Base-by-base conservation (phyloP, 2,329 filamentous ascomycete genomes). In the Fusarium sp. region DNA sequence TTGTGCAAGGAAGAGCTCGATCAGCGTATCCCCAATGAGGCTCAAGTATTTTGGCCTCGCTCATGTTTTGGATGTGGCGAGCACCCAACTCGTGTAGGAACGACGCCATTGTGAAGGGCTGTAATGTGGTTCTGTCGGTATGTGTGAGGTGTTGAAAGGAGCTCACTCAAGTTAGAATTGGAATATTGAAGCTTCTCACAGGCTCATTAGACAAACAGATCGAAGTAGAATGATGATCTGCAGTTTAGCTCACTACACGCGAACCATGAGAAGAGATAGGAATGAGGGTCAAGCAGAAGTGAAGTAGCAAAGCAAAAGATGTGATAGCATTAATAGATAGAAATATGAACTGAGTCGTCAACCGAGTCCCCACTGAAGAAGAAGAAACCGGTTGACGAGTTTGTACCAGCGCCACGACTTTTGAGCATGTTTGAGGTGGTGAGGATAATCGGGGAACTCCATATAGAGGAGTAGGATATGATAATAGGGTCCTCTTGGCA, bases 11-110 rank as follows among this genome's bases (percentile, higher is more conserved):
- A 5, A 84, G 41, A 1, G 79, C 76, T 23, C 82, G 80, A 66
- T 79, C 77, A n/a, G 77, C 78, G 56, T 84, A 84, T 43, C 82
- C 82, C 82, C 82, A 84, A 71, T 84, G 81, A 37, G 76, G 76
- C 55, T 81, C 76, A 15, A 80, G 56, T n/a, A 58, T 52, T 27
- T 68, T 67, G n/a, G 77, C 79, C 13, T 76, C 75, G 27, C 68
- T 76, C 61, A 78, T 76, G 58, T 83, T 79, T 64, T 84, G 82
- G 61, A 83, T 83, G 65, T 82, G 81, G 25, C 75, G 74, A 64
- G 70, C 68, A 59, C 44, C 66, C 62, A 75, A 62, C 53, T 70
- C 58, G 46, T 61, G 62, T 27, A 71, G 45, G 39, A 70, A 56
- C 57, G 71, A 56, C 57, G 53, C 60, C 67, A 70, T 74, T 40